Percentiles rank a stretch among this genome's conserved stretches.
Conservation (phyloP, 129 eudicot genomes). For the Pseudognaphalium luteoalbum region DNA sequence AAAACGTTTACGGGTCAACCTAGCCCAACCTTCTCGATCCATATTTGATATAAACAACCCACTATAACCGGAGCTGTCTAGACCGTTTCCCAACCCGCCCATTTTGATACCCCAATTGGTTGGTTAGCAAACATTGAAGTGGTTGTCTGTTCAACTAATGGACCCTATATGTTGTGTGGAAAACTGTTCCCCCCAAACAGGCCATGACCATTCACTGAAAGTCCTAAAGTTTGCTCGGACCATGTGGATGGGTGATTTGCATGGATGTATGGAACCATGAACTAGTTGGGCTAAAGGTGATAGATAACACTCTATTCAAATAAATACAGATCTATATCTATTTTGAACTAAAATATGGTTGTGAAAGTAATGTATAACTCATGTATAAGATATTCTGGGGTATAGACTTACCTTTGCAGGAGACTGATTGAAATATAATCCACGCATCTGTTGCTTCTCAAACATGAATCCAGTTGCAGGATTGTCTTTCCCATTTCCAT, state of each 20-base stretch:
- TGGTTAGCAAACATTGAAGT: neutral
- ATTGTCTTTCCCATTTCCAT: slow-evolving; percentile 86
- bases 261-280: neutral
- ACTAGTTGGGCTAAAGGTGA: neutral
- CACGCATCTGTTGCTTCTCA: slow-evolving; percentile 87
- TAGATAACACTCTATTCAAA: neutral
- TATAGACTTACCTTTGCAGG: slow-evolving; percentile 67
- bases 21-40: neutral
- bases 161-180: neutral
- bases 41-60: neutral
- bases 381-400: neutral
- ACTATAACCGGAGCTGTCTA: neutral
- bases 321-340: neutral
- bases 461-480: slow-evolving; percentile 96
- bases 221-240: neutral
- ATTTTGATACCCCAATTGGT: neutral
- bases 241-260: neutral
- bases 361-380: neutral
- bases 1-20: neutral
- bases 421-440: slow-evolving; percentile 84
- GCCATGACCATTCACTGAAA: neutral
- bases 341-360: neutral
- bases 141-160: neutral
- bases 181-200: neutral
- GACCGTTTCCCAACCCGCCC: neutral